Conservation (phyloP, 768 basidiomycete species). For the Boletus fagicola region DNA sequence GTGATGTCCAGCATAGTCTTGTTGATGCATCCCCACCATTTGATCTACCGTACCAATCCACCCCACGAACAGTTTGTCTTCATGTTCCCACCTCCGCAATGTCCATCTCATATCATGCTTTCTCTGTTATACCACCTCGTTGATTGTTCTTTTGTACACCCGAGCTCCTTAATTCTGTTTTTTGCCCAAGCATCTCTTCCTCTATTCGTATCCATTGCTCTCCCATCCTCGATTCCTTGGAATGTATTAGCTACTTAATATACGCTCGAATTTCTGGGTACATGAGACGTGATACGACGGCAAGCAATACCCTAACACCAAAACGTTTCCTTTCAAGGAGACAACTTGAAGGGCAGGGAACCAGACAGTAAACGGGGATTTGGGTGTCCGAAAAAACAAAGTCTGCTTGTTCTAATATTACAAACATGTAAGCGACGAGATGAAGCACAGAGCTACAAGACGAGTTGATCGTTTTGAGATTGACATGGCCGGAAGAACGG, state of each 20-base stretch:
- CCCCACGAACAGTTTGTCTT: background rate
- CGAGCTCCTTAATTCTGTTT: constrained; percentile 1
- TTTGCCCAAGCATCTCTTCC: background rate
- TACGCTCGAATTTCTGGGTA: background rate
- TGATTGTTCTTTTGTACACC: background rate
- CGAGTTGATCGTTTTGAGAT: background rate
- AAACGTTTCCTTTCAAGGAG: background rate
- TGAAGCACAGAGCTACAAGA: constrained; percentile 5
- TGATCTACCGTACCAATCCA: constrained; percentile 12
- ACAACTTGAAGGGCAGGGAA: background rate
- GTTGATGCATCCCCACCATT: constrained; percentile 2
- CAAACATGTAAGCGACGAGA: background rate
- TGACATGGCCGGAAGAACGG: background rate
- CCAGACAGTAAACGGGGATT: background rate
- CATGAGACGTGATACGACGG: background rate
- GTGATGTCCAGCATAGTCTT: constrained; percentile 2
- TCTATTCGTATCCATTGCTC: background rate
- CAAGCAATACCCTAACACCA: background rate
- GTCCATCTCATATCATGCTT: background rate
- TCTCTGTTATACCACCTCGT: constrained; percentile 5
- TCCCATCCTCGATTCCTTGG: background rate
- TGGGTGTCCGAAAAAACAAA: background rate
- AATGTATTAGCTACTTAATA: constrained; percentile 14
- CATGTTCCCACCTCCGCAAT: background rate
- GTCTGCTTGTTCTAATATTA: background rate